A percentile compares a stretch with the other conserved stretches of the same genome.
phyloP scores from a whole-genome alignment of 2,329 filamentous ascomycete genomes.

The Cercospora brassicicola region DNA sequence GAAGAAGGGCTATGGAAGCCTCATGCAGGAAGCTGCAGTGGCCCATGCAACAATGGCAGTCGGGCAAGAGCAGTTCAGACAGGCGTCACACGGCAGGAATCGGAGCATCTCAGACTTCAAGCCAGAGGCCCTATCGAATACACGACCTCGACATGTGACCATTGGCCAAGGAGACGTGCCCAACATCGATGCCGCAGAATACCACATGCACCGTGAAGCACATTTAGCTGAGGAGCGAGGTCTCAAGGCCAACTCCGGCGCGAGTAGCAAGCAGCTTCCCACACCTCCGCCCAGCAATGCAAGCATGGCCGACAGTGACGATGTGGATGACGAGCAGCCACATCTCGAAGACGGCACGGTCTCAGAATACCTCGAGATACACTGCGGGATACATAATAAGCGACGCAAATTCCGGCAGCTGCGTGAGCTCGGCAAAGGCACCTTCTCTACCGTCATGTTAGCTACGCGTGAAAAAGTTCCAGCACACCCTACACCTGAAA shows the following conservation, averaged over 20 bases:
- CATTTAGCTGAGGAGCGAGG: slow-evolving; percentile 79
- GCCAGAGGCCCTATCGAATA: slow-evolving; percentile 67
- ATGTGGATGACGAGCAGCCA: slow-evolving; percentile 45
- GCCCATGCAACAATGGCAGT: slow-evolving; percentile 28
- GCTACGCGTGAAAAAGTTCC: slow-evolving; percentile 72
- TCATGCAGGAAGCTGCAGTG: slow-evolving; percentile 44
- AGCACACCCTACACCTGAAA: slow-evolving; percentile 41
- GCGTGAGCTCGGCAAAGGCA: slow-evolving; percentile 82
- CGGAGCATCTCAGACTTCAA: slow-evolving; percentile 87
- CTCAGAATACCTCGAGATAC: slow-evolving; percentile 48
- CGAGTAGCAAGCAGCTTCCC: slow-evolving; percentile 50
- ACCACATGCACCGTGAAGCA: slow-evolving; percentile 70
- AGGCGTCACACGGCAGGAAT: slow-evolving; percentile 59
- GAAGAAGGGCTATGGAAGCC: slow-evolving; percentile 50
- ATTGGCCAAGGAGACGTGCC: slow-evolving; percentile 59
- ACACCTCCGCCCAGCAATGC: slow-evolving; percentile 79
- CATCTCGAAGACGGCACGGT: slow-evolving; percentile 41
- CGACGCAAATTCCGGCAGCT: slow-evolving; percentile 80
- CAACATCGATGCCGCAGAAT: slow-evolving; percentile 52
- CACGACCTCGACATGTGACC: slow-evolving; percentile 68
- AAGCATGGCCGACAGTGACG: slow-evolving; percentile 57
- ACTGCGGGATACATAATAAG: slow-evolving; percentile 63
- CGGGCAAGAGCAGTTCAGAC: slow-evolving; percentile 29
- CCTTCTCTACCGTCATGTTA: slow-evolving; percentile 90
- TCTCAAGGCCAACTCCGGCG: slow-evolving; percentile 51